A percentile compares a stretch with the other conserved stretches of the same genome.
Conservation (phyloP, 495 filamentous ascomycete genomes). For the Talaromyces borbonicus region DNA sequence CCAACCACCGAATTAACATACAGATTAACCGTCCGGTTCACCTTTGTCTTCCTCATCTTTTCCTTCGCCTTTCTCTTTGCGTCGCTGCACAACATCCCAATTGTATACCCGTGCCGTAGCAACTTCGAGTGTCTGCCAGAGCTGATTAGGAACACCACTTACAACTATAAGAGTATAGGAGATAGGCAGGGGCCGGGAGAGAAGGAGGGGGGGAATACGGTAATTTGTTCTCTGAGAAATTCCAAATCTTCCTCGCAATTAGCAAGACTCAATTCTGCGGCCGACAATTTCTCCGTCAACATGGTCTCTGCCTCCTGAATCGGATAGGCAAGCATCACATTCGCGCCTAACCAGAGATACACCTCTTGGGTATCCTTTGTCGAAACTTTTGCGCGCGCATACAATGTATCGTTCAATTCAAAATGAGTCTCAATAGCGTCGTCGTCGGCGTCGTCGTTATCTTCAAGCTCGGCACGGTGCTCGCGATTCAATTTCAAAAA, state of each 20-base stretch:
- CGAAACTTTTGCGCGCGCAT: slow-evolving; percentile 73
- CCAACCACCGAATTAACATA: too few relatives aligned
- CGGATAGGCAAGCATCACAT: slow-evolving; percentile 95
- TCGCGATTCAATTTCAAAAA: slow-evolving; percentile 56
- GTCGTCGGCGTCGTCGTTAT: background rate
- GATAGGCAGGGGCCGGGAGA: slow-evolving; percentile 3
- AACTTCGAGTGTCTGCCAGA: slow-evolving; percentile 84
- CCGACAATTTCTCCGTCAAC: slow-evolving; percentile 64
- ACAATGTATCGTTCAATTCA: slow-evolving; percentile 92
- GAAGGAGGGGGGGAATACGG: slow-evolving; percentile 41
- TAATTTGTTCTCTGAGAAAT: slow-evolving; percentile 93
- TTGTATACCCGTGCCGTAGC: slow-evolving; percentile 97
- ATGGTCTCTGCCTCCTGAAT: slow-evolving; percentile 76
- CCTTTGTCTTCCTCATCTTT: slow-evolving; percentile 33
- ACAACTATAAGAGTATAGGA: background rate
- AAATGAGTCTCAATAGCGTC: slow-evolving; percentile 74
- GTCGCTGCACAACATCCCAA: slow-evolving; percentile 89
- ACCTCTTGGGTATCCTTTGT: slow-evolving; percentile 85
- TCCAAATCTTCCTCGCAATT: slow-evolving; percentile 96
- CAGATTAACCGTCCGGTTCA: slow-evolving; percentile 2
- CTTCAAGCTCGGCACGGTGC: slow-evolving; percentile 5
- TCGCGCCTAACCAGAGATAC: slow-evolving; percentile 93
- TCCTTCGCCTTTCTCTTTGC: slow-evolving; percentile 73
- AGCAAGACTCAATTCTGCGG: slow-evolving; percentile 63
- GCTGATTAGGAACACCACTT: background rate